These are phyloP conservation scores for Sclerotinia minor DNA, from an alignment of 2,329 filamentous ascomycete species.

Conservation along the genomic window DNA sequence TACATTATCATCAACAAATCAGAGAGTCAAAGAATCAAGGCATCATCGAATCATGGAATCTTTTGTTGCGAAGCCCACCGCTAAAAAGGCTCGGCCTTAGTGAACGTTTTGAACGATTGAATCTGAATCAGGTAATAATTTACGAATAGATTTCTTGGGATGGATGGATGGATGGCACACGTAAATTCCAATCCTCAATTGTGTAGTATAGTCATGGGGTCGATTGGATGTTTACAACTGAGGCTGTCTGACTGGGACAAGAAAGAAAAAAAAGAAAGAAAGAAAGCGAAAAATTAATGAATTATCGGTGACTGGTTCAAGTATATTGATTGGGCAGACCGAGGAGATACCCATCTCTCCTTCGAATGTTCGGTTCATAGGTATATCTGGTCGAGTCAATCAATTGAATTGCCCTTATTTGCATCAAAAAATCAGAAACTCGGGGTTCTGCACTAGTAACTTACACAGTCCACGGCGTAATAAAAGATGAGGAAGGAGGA, in stretches of 20 bases:
- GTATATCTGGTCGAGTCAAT: neutral
- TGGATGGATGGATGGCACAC: slow-evolving; percentile 1
- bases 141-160: neutral
- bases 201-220: slow-evolving; percentile 8
- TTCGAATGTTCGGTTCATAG: neutral
- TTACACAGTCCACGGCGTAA: neutral
- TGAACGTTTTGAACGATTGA: neutral
- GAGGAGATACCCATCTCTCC: neutral
- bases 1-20: too few relatives aligned
- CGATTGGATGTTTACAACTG: slow-evolving; percentile 17
- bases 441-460: too few relatives aligned
- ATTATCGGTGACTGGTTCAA: slow-evolving; percentile 1
- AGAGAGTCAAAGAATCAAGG: neutral
- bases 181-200: neutral
- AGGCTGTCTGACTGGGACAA: slow-evolving; percentile 17
- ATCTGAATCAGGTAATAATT: slow-evolving; percentile 5
- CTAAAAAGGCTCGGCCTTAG: slow-evolving; percentile 2
- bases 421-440: neutral
- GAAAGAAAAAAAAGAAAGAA: too few relatives aligned
- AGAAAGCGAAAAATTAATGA: neutral
- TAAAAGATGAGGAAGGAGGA: neutral
- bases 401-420: neutral
- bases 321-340: neutral
- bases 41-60: neutral
- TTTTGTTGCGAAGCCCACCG: neutral